Conservation (phyloP, 352 stramenopile species). For the Peronospora farinosa region DNA sequence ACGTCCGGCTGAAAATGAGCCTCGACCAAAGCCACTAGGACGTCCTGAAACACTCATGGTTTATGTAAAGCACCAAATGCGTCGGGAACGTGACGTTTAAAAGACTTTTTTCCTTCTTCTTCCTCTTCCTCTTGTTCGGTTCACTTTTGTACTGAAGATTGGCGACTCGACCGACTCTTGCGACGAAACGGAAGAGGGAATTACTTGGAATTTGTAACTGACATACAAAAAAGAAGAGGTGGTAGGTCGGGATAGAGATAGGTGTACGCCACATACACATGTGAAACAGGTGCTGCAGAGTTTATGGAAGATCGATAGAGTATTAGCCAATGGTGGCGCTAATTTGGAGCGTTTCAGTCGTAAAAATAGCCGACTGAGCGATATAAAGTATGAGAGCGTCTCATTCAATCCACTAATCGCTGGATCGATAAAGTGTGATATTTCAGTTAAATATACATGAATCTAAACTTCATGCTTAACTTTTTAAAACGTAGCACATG, state of each 20-base stretch:
- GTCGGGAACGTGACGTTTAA: not conserved
- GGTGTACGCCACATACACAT: no score
- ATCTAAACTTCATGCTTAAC: constrained; percentile 1
- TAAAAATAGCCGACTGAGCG: no score
- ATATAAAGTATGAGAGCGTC: no score
- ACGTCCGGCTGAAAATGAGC: constrained; percentile 44
- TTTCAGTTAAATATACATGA: not conserved
- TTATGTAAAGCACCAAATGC: not conserved
- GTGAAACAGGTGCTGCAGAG: not conserved
- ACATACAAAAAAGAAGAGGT: constrained; percentile 1
- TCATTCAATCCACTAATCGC: no score
- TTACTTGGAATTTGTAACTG: not conserved
- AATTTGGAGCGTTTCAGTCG: no score
- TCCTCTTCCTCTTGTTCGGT: not conserved
- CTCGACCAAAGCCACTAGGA: constrained; percentile 26
- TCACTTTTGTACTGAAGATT: constrained; percentile 24
- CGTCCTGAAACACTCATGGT: constrained; percentile 31
- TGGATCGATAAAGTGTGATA: no score
- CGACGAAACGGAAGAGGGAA: constrained; percentile 19
- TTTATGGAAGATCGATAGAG: no score
- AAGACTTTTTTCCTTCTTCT: no score
- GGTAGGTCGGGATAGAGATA: constrained; percentile 1
- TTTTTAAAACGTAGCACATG: constrained; percentile 6
- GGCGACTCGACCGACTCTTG: not conserved
- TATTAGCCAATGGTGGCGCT: no score